phyloP scores from a whole-genome alignment of 768 basidiomycete genomes.

The Lactarius indigo region DNA sequence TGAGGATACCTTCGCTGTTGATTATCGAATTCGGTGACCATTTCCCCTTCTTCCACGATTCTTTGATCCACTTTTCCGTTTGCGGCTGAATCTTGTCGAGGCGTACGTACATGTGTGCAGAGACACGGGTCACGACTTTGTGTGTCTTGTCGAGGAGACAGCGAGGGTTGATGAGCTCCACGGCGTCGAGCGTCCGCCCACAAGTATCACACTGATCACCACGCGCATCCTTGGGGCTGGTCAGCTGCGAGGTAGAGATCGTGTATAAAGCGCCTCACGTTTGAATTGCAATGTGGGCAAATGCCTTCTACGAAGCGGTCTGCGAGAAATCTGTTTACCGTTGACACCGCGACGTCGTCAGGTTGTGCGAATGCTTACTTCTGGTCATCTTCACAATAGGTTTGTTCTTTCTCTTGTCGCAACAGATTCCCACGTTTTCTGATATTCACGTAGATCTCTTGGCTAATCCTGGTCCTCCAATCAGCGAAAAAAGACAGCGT shows the following conservation, averaged over 20 bases:
- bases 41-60: slow-evolving; percentile 73
- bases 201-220: slow-evolving; percentile 98
- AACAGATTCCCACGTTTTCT: slow-evolving; percentile 72
- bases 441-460: slow-evolving; percentile 84
- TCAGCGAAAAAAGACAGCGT: not conserved
- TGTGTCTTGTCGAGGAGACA: slow-evolving; percentile 86
- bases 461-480: slow-evolving; percentile 62
- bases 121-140: slow-evolving; percentile 66
- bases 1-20: slow-evolving; percentile 80
- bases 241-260: not conserved
- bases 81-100: slow-evolving; percentile 78
- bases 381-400: slow-evolving; percentile 88
- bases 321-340: slow-evolving; percentile 70
- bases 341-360: slow-evolving; percentile 20
- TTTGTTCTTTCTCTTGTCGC: slow-evolving; percentile 86
- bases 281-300: slow-evolving; percentile 89
- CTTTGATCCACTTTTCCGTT: slow-evolving; percentile 85
- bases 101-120: slow-evolving; percentile 89
- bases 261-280: slow-evolving; percentile 41
- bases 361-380: slow-evolving; percentile 47
- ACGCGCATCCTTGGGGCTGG: slow-evolving; percentile 70
- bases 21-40: slow-evolving; percentile 95
- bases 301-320: slow-evolving; percentile 98
- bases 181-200: slow-evolving; percentile 85
- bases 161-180: slow-evolving; percentile 91